Base-by-base conservation (phyloP, 73 alveolate genomes). In the Symbiodinium pilosum region DNA sequence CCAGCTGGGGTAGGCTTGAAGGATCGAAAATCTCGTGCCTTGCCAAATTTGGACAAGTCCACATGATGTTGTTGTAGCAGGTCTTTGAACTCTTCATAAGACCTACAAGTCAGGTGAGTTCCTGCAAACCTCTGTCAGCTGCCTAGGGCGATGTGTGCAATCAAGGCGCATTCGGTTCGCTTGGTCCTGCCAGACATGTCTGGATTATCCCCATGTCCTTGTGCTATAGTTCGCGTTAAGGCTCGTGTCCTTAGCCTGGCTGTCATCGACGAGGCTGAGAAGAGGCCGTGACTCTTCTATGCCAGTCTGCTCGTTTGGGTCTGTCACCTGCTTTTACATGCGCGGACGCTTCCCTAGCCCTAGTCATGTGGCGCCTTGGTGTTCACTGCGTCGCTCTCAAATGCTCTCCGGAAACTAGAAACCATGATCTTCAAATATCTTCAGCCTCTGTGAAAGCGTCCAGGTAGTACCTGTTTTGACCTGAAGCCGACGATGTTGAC, bases 11-110 rank as follows among this genome's bases (percentile, higher is more conserved):
- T 6, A 56, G 75, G 3, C 28, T 56, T 64, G 81, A 64, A 30
- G 30, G 34, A 20, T 24, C 39, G 4, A 64, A 8, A 26, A 64
- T 28, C 41, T 64, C 94, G 2, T n/a, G 68, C 94, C 94, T 87
- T 87, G 86, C 94, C 94, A 56, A 87, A 87, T 40, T 87, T 87
- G 94, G 94, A 87, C 94, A 87, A 87, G 94, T 87, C 85, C 85
- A 87, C 94, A 51, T 41, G 51, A 43, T 87, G 59, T 42, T 40
- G 41, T 36, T 87, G 94, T 85, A 87, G n/a, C 34, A 87, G 94
- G 34, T 87, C 94, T 20, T 87, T 87, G 85, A 87, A 87, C 59
- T 87, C 81, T 51, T 87, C 94, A 39, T 54, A 87, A 5, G 94
- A 87, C 94, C 94, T 87, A 36, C 28, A n/a, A 26, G 32, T 54